phyloP scores from a whole-genome alignment of 2,329 filamentous ascomycete species.

The Cryphonectria nitschkei region DNA sequence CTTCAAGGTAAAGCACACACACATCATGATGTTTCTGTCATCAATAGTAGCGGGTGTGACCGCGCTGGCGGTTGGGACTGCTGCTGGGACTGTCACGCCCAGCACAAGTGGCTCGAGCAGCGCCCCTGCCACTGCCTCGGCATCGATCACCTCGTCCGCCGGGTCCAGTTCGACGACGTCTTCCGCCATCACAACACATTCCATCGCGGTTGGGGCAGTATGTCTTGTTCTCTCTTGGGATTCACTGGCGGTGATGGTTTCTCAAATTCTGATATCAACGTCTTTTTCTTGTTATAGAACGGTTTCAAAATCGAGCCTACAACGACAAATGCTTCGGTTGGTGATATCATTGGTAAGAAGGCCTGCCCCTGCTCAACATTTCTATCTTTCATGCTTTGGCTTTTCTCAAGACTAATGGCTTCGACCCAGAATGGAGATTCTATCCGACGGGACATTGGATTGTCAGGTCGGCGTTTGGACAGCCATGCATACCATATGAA shows the following conservation, averaged over 20 bases:
- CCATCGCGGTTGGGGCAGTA: constrained; percentile 39
- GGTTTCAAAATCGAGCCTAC: constrained; percentile 43
- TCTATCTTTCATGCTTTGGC: background rate
- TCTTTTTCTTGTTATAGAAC: constrained; percentile 29
- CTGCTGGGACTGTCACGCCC: constrained; percentile 5
- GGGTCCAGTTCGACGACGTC: constrained; percentile 30
- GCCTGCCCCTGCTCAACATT: background rate
- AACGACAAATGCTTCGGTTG: constrained; percentile 42
- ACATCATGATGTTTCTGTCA: background rate
- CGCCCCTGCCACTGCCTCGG: constrained; percentile 15
- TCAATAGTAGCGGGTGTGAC: constrained; percentile 26
- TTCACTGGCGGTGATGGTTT: background rate
- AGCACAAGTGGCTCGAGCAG: constrained; percentile 1
- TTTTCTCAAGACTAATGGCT: constrained; percentile 22
- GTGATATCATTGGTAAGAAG: constrained; percentile 51
- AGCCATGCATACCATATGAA: constrained; percentile 68
- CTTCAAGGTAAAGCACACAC: background rate
- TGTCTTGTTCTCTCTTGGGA: background rate
- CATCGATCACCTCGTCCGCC: constrained; percentile 21
- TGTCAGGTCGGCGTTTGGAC: constrained; percentile 60
- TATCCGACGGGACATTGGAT: constrained; percentile 67
- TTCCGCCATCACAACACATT: constrained; percentile 33
- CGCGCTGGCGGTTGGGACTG: constrained; percentile 19
- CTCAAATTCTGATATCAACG: background rate
- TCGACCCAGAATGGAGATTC: constrained; percentile 56